These are phyloP conservation scores for Eimeria maxima DNA, from an alignment of 169 alveolate genomes.

Conservation along the genomic window DNA sequence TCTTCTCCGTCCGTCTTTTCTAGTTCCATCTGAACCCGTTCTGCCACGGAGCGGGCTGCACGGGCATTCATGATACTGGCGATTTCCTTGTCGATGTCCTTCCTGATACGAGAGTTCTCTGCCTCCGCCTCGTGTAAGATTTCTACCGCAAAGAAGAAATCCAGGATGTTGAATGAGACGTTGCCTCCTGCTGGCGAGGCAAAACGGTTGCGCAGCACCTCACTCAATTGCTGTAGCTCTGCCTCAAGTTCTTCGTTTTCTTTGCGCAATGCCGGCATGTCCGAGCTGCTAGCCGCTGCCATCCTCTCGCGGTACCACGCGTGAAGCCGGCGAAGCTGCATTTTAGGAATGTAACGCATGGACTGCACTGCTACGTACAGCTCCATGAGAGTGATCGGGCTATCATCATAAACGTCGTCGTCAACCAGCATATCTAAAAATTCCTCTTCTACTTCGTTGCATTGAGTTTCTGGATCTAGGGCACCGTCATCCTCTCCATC, in stretches of 20 bases:
- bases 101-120: conserved; percentile 69
- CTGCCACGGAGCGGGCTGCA: conserved; percentile 80
- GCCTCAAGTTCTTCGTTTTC: conserved; percentile 82
- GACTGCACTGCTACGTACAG: conserved; percentile 85
- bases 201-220: conserved; percentile 62
- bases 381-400: conserved; percentile 84
- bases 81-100: conserved; percentile 58
- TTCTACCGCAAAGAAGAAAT: conserved; percentile 82
- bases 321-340: conserved; percentile 82
- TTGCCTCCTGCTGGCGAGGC: conserved; percentile 45
- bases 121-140: conserved; percentile 76
- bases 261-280: conserved; percentile 77
- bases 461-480: conserved; percentile 32
- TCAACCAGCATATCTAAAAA: conserved; percentile 78
- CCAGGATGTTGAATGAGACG: conserved; percentile 56
- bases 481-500: conserved; percentile 74
- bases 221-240: conserved; percentile 79
- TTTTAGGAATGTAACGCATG: conserved; percentile 79
- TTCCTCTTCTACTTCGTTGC: conserved; percentile 78
- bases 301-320: conserved; percentile 81
- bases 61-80: conserved; percentile 63
- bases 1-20: conserved; percentile 44
- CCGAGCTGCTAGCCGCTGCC: conserved; percentile 74
- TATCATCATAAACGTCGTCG: conserved; percentile 83
- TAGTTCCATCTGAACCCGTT: conserved; percentile 71